Evolutionary conservation across 306 rosid genomes (phyloP), one percentile per base, ranked within the genome.

Genomic region (Pyrus bretschneideri): DNA sequence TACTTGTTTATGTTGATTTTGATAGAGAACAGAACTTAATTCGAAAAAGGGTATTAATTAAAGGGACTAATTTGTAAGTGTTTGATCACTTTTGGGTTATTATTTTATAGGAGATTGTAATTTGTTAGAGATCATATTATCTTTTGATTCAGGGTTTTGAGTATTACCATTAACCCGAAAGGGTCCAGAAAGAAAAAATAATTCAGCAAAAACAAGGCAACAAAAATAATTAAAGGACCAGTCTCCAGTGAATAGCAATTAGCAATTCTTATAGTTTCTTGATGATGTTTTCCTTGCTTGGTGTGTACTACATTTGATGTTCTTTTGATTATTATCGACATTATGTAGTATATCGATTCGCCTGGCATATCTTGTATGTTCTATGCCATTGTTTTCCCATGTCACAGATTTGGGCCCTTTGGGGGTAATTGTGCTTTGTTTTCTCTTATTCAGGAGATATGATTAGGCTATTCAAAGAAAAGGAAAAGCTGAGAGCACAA

Each of bases 381-480:
- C 29, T 25, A 15, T 74, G 57, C n/a, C 65, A 35, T 75, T 76
- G 21, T 44, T 27, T 67, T 65, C 23, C 45, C 55, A 18, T 51
- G 55, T 51, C 55, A 51, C 8, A 51, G 55, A 17, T 51, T 51
- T 17, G 18, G 21, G 55, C 55, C 55, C 8, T 17, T 17, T 51
- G 55, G 55, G 54, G 55, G 55, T 51, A 51, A 51, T 15, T 5
- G 55, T 15, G 55, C 15, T 51, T 51, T 17, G 21, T 51, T 6
- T 51, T 17, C 19, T 51, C 55, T 14, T 15, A 15, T 51, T 51
- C 55, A 86, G 87, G 84, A 76, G 83, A 78, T 66, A 88, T 88
- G 89, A 88, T 88, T 31, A 83, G 74, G 79, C 86, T 88, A 31
- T 88, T 88, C 76, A 88, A 88, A 69, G 91, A 85, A 69, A 87